Base-by-base conservation (phyloP, 352 stramenopile species). In the Paralagenidium karlingii region DNA sequence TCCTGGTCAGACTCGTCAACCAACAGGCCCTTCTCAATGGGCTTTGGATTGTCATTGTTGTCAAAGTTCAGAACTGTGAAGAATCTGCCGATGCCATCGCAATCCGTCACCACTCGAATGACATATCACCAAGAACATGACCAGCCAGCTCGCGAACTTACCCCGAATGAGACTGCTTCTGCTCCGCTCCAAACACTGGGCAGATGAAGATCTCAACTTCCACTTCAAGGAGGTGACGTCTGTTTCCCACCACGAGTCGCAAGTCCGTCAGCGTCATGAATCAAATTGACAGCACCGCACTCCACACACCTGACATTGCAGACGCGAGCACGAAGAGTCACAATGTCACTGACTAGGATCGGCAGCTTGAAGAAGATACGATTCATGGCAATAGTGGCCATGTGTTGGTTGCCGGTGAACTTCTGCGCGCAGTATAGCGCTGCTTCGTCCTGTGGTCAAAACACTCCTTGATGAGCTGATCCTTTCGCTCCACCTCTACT, bases 301-400 rank as follows among this genome's bases (percentile, higher is more conserved):
- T 2, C 11, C 10, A 53, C 68, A 34, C 40, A 85, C 71, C 66
- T 61, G 30, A 82, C 68, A 40, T 61, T 76, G 27, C 69, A 63
- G 24, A 85, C 61, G 28, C 65, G 68, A 2, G 71, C 68, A 19
- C 66, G 66, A 34, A 79, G 56, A 16, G 58, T 82, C 22, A 85
- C 58, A 26, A 85, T 47, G 37, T 85, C 68, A 3, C 58, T 49
- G 21, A 56, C 40, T 4, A 49, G 60, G 28, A 85, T 82, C 21
- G 68, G 71, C 26, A 82, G 54, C 45, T 78, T 81, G 40, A 85
- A 85, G 15, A 69, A 44, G 47, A 82, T 53, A 45, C 71, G 71
- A 47, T 85, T 81, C 68, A 85, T 82, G 12, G 68, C 53, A 46
- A 82, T 70, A 3, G 71, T 85, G 27, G 76, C 68, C 66, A 85